Base-by-base conservation (phyloP, 202 grass and related monocot species). In the Schoenoplectus tabernaemontani region DNA sequence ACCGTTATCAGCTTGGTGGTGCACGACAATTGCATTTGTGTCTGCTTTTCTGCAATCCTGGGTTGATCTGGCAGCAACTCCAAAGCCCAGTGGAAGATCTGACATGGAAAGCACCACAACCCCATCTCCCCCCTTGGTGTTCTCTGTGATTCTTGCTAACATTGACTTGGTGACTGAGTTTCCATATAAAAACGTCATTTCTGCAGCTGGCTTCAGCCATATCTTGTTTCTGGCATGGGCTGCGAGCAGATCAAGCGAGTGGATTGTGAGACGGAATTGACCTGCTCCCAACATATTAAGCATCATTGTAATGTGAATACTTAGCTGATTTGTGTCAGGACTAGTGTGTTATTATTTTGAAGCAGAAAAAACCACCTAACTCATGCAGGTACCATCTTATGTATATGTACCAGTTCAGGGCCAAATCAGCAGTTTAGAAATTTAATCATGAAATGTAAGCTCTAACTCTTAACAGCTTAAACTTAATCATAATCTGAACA, bases 31-130 rank as follows among this genome's bases (percentile, higher is more conserved):
- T 0, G 91, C 89, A 77, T 97, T 86, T 2, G 93, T 85, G 20
- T 93, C 87, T 2, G 91, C 90, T 87, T 93, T 93, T 79, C 91
- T 87, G 83, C 88, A 91, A 77, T 97, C 93, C 79, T 97, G 93
- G 10, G 89, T 90, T 2, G 90, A 91, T 81, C 87, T 65, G 23
- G 88, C 87, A 0, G 90, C 90, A 13, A 97, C 44, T 9, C 90
- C 91, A 7, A 97, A 97, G 0, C 93, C 91, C 13, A 97, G 85
- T 5, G 93, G 93, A 32, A 93, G 78, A 57, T 97, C 93, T 1
- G 91, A 82, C 91, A 97, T 91, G 83, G 91, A 91, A 78, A 93
- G 83, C 75, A 97, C 84, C 53, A 97, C 91, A 2, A 97, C 89
- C 26, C 93, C 93, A 13, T 97, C 93, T 59, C 89, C 85, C 0